Base-by-base conservation (phyloP, 2,329 filamentous ascomycete genomes). In the Calonectria hongkongensis region DNA sequence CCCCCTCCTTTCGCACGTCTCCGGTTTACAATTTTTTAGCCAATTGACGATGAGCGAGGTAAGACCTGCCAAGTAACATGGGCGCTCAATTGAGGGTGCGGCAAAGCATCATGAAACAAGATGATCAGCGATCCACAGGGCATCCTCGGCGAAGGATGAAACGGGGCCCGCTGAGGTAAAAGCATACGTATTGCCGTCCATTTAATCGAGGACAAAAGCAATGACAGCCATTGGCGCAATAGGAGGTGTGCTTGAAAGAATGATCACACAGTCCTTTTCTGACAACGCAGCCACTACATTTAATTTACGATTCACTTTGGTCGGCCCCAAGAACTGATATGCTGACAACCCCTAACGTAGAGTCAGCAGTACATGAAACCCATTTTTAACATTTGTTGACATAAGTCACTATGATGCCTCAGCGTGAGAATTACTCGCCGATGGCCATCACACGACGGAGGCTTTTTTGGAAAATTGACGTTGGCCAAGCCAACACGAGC, bases 91-190 rank as follows among this genome's bases (percentile, higher is more conserved):
- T 41, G 54, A 60, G 39, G 54, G 54, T 60, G 54, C 54, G 54
- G 54, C 54, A 60, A 39, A 60, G 21, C 13, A 60, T 41, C 54
- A 27, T 60, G 54, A 60, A 60, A 60, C 54, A 60, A 27, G 36
- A 60, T 25, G 33, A 60, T 41, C 54, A 21, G 54, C 54, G 36
- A 41, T 60, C 54, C 54, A 60, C 54, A 60, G 16, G 13, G 39
- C 33, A 21, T 41, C 39, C 39, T 41, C 13, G 36, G 54, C 36
- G 21, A 41, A 41, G 21, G 1, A 76, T 74, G 54, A 60, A 60
- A 60, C 54, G 39, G n/a, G n/a, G 36, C 18, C 54, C 39, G 30
- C 54, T 21, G n/a, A 39, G 54, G 33, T 60, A 41, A 60, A 60
- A 60, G 36, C 27, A 60, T 21, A 60, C 33, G 33, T 41, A 25